A percentile compares a stretch with the other conserved stretches of the same genome.
Conservation (phyloP, 2,329 filamentous ascomycete species). For the Bipolaris bicolor region DNA sequence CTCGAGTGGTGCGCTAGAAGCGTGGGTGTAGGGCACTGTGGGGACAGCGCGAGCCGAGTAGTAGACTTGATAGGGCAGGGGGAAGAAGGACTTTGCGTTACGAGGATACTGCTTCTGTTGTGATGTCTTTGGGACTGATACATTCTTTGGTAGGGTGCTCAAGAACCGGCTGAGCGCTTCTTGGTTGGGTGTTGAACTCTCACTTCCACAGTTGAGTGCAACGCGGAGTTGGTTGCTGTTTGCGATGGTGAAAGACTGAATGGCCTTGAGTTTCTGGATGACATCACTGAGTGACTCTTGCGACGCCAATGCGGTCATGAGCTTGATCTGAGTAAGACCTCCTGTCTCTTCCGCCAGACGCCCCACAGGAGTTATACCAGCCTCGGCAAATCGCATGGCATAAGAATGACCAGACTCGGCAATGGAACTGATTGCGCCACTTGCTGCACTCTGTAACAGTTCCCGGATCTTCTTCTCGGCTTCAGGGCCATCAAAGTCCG, state of each 20-base stretch:
- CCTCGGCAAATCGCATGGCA: conserved; percentile 82
- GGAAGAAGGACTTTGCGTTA: conserved; percentile 79
- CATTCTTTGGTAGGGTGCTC: conserved; percentile 57
- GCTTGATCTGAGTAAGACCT: conserved; percentile 87
- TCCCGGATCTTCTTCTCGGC: conserved; percentile 84
- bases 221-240: conserved; percentile 72
- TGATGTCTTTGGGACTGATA: conserved; percentile 38
- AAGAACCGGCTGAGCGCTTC: conserved; percentile 75
- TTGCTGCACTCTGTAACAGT: conserved; percentile 82
- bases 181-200: conserved; percentile 74
- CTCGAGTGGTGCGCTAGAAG: conserved; percentile 78
- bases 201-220: conserved; percentile 83
- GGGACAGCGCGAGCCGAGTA: conserved; percentile 84
- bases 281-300: conserved; percentile 76
- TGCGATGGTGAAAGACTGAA: conserved; percentile 78
- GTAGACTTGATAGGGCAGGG: conserved; percentile 95
- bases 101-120: conserved; percentile 48
- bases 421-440: conserved; percentile 89
- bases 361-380: conserved; percentile 74
- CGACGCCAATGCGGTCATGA: conserved; percentile 78
- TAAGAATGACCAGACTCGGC: conserved; percentile 89
- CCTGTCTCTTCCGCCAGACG: conserved; percentile 82
- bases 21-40: conserved; percentile 80
- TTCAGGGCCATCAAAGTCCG: conserved; percentile 84
- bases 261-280: conserved; percentile 81